Conservation (phyloP, 208 protist genomes). For the Herpetomonas muscarum region DNA sequence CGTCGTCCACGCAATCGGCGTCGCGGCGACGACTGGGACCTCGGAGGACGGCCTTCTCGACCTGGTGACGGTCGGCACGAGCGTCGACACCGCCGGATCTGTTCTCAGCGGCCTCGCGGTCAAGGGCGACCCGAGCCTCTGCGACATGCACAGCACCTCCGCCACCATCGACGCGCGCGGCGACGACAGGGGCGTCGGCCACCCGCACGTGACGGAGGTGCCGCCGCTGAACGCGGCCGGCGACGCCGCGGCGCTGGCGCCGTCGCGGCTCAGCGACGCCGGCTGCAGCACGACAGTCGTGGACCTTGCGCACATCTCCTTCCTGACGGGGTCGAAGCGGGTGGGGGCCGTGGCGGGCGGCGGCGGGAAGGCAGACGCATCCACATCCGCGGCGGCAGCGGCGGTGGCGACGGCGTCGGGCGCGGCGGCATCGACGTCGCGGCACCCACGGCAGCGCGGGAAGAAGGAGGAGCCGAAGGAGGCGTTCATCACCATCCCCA, state of each 20-base stretch:
- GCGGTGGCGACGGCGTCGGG: neutral
- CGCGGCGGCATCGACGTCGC: neutral
- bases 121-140: too few species aligned
- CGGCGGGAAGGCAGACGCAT: neutral
- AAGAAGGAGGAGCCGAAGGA: constrained; percentile 3
- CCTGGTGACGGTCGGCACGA: too few species aligned
- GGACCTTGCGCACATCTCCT: neutral
- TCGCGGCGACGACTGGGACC: too few species aligned
- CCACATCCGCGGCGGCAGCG: neutral
- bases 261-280: neutral
- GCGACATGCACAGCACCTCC: neutral
- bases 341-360: neutral
- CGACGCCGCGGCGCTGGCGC: neutral
- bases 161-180: neutral
- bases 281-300: neutral
- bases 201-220: too few species aligned
- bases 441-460: neutral
- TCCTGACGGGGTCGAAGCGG: neutral
- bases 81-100: too few species aligned
- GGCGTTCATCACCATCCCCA: neutral
- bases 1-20: too few species aligned
- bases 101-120: too few species aligned
- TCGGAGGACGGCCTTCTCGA: too few species aligned
- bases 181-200: neutral
- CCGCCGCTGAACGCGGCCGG: neutral